These are phyloP conservation scores for Zygosaccharomyces bailii DNA, from an alignment of 805 yeast genomes.

Conservation along the genomic window DNA sequence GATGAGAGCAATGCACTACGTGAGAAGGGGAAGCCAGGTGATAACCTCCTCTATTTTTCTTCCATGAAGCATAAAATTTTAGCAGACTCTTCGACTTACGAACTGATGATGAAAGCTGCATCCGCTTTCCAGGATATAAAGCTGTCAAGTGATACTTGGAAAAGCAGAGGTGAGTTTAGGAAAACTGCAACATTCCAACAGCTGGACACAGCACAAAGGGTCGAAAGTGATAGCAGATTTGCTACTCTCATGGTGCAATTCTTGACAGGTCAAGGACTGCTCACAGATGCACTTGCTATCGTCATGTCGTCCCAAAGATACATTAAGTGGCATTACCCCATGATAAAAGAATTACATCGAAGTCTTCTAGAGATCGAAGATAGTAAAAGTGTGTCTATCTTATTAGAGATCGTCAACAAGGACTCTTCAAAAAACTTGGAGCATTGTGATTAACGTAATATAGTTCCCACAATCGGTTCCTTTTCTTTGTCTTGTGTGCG, in stretches of 20 bases:
- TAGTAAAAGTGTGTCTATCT: constrained; percentile 29
- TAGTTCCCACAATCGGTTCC: too few relatives aligned
- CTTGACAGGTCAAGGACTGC: constrained; percentile 51
- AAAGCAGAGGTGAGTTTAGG: constrained; percentile 73
- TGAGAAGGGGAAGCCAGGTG: background rate
- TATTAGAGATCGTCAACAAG: constrained; percentile 35
- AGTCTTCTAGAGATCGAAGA: constrained; percentile 46
- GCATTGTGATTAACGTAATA: too few relatives aligned
- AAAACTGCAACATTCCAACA: constrained; percentile 49
- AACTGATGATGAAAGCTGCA: constrained; percentile 64
- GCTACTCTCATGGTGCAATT: constrained; percentile 67
- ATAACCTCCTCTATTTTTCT: constrained; percentile 7
- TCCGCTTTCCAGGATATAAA: constrained; percentile 48
- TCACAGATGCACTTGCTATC: constrained; percentile 68
- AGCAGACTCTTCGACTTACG: constrained; percentile 51
- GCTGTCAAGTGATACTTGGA: constrained; percentile 69
- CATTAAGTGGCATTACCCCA: constrained; percentile 62
- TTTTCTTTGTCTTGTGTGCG: too few relatives aligned
- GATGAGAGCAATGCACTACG: background rate
- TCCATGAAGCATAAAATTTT: constrained; percentile 34
- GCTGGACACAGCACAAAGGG: constrained; percentile 46
- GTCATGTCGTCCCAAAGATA: constrained; percentile 62
- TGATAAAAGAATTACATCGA: constrained; percentile 42
- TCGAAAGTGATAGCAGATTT: constrained; percentile 40
- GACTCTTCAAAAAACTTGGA: too few relatives aligned